A percentile compares a stretch with the other conserved stretches of the same genome.
Conservation (phyloP, 1,284 basidiomycete genomes). For the Xanthoconium separans region DNA sequence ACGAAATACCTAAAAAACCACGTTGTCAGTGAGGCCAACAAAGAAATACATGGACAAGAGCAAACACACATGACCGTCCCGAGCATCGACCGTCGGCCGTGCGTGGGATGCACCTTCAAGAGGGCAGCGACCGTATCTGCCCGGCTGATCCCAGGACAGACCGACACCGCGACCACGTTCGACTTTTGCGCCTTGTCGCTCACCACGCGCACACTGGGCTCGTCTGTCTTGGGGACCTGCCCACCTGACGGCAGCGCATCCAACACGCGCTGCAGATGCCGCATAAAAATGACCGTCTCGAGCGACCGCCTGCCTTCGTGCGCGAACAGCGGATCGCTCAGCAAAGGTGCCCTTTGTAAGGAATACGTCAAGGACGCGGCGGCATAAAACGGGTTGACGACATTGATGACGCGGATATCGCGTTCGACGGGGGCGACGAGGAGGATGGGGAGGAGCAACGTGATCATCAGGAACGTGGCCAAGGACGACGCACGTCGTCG, state of each 20-base stretch:
- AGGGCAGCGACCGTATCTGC: conserved; percentile 61
- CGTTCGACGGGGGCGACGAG: conserved; percentile 79
- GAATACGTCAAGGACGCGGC: conserved; percentile 59
- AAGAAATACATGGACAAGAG: conserved; percentile 16
- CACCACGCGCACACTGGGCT: conserved; percentile 45
- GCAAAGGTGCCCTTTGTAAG: conserved; percentile 19
- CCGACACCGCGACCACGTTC: conserved; percentile 70
- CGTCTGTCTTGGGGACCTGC: conserved; percentile 54
- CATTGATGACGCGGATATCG: conserved; percentile 78
- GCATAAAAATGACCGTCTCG: conserved; percentile 58
- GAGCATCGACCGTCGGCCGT: conserved; percentile 35
- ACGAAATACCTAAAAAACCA: conserved; percentile 58
- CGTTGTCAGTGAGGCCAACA: conserved; percentile 5
- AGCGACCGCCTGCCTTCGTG: conserved; percentile 66
- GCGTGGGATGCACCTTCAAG: conserved; percentile 46
- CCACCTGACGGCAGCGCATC: conserved; percentile 67
- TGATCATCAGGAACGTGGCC: conserved; percentile 76
- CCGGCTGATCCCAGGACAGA: conserved; percentile 72
- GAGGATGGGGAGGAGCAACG: conserved; percentile 73
- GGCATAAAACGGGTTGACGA: conserved; percentile 84
- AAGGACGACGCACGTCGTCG: conserved; percentile 50
- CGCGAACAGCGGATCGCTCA: conserved; percentile 43
- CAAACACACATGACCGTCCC: conserved; percentile 45
- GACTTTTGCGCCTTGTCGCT: conserved; percentile 52
- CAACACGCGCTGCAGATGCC: conserved; percentile 75